Base-by-base conservation (phyloP, 176 grass and related monocot genomes). In the Stipa capillata region DNA sequence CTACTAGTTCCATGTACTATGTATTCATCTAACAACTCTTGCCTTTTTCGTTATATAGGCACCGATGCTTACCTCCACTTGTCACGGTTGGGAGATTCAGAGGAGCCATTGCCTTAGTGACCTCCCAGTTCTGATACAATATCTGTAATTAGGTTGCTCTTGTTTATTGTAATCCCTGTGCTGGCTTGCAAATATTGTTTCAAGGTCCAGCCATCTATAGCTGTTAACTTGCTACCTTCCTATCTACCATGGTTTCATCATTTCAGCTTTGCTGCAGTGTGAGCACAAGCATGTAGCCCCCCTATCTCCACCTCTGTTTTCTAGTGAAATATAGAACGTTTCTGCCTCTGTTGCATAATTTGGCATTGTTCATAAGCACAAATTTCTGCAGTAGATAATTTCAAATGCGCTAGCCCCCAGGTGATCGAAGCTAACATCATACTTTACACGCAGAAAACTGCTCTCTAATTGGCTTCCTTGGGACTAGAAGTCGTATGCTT, bases 21-120 rank as follows among this genome's bases (percentile, higher is more conserved):
- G 13, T 45, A 12, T 71, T 78, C 36, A 56, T 8, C 50, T 45
- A 25, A 76, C 17, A 24, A 25, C 28, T 76, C 21, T 73, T 48
- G 14, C 40, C 4, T 31, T 81, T 43, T 7, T 65, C 45, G 7
- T 74, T 16, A 18, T 82, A 73, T 66, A 97, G 94, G 91, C 16
- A 91, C 90, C 23, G 96, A 98, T 75, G 96, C 96, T 74, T 98
- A 94, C 43, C 96, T 98, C 73, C 96, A 98, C 73, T 54, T 98
- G 34, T 98, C 96, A 72, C 88, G 96, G 48, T 81, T 98, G 35
- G 25, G 96, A 51, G 92, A 94, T 86, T 94, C 36, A 0, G 87
- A 98, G 85, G 96, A 98, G 76, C 96, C 96, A 25, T 87, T 98
- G 58, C 82, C 92, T 18, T 94, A 49, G n/a, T 29, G 64, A 49